A percentile compares a stretch with the other conserved stretches of the same genome.
Conservation (phyloP, 176 grass and related monocot genomes). For the Typha latifolia region DNA sequence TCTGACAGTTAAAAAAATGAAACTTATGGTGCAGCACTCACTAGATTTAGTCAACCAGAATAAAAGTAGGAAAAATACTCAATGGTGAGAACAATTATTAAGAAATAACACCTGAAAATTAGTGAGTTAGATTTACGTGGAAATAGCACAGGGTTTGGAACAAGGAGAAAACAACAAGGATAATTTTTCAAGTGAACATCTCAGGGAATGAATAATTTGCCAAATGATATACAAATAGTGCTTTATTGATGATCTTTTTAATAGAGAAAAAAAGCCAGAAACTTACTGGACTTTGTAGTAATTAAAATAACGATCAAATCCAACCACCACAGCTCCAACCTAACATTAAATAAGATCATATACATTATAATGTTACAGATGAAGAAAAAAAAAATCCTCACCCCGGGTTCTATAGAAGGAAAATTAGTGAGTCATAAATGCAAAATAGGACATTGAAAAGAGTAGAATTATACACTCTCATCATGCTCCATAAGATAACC, state of each 20-base stretch:
- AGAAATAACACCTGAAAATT: no score
- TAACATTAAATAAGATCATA: constrained; percentile 29
- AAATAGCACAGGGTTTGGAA: no score
- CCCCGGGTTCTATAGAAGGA: neutral
- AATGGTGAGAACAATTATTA: no score
- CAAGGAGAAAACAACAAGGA: no score
- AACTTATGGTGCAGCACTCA: no score
- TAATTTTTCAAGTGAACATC: no score
- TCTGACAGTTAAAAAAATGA: no score
- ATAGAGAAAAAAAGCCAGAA: constrained; percentile 9
- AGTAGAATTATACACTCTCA: constrained; percentile 42
- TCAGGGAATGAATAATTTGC: no score
- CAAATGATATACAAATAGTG: neutral
- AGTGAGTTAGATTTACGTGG: no score
- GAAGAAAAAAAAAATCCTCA: neutral
- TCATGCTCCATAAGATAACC: constrained; percentile 98
- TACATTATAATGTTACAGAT: constrained; percentile 1
- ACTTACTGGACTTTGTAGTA: constrained; percentile 99
- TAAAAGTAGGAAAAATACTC: no score
- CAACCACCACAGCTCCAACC: constrained; percentile 96
- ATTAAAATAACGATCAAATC: constrained; percentile 95
- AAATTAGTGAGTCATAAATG: constrained; percentile 2
- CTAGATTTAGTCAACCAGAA: no score
- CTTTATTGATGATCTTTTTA: neutral
- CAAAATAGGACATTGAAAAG: constrained; percentile 6